Percentiles rank a stretch among this genome's conserved stretches.
Evolutionary conservation across 805 yeast genomes (phyloP).

Genomic region (Saccharomycopsis sp.): DNA sequence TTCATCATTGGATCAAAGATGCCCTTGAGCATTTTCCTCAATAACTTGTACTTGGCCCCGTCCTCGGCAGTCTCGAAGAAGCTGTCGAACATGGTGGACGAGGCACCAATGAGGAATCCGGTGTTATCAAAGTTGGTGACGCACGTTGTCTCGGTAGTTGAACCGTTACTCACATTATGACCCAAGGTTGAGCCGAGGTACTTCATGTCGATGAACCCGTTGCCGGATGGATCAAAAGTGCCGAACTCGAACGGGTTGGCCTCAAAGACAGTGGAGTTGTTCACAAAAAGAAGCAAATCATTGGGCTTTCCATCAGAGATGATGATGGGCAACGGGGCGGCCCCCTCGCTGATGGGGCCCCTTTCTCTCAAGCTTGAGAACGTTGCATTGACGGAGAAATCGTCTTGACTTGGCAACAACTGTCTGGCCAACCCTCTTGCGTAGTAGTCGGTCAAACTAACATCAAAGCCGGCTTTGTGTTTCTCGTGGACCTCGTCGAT

Average conservation of each 20-base stretch:
- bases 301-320: constrained; percentile 28
- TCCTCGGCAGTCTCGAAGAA: constrained; percentile 59
- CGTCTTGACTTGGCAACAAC: constrained; percentile 43
- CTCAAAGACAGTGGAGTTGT: constrained; percentile 43
- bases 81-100: constrained; percentile 60
- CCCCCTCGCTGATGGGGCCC: constrained; percentile 32
- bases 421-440: constrained; percentile 56
- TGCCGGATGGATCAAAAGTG: constrained; percentile 75
- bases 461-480: constrained; percentile 44
- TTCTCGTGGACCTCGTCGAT: constrained; percentile 37
- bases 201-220: constrained; percentile 53
- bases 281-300: constrained; percentile 37
- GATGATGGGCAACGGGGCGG: constrained; percentile 40
- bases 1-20: constrained; percentile 2
- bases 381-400: constrained; percentile 41
- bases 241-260: constrained; percentile 62
- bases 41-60: constrained; percentile 8
- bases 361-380: constrained; percentile 33
- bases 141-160: constrained; percentile 31
- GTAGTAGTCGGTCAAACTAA: constrained; percentile 55
- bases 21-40: constrained; percentile 3
- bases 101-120: constrained; percentile 65
- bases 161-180: constrained; percentile 43
- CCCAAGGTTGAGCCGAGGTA: constrained; percentile 59
- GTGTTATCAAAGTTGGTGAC: constrained; percentile 66